Conservation (phyloP, 129 eudicot species). For the Cynara cardunculus region DNA sequence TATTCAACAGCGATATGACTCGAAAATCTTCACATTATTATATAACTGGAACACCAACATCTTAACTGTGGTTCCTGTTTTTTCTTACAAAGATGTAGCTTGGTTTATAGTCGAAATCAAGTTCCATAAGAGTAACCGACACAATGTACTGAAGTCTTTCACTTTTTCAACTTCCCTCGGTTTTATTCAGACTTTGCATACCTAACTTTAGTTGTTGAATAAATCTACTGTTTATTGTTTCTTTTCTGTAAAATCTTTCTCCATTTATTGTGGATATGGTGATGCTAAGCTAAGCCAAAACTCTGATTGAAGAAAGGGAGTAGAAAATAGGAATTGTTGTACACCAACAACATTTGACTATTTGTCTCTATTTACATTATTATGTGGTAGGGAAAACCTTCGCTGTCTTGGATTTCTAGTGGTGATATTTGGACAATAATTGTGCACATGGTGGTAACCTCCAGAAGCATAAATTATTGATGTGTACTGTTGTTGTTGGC, state of each 20-base stretch:
- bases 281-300: constrained; percentile 1
- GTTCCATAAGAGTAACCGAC: constrained; percentile 18
- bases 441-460: constrained; percentile 26
- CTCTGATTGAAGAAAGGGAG: neutral
- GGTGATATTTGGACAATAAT: constrained; percentile 17
- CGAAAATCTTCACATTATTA: neutral
- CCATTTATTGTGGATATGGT: constrained; percentile 6
- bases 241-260: neutral
- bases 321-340: neutral
- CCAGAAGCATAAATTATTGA: constrained; percentile 19
- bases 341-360: constrained; percentile 18
- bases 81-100: neutral
- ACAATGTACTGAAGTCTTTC: constrained; percentile 1
- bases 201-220: neutral
- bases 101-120: neutral
- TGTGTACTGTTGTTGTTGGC: constrained; percentile 13
- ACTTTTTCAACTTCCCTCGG: neutral
- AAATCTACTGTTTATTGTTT: neutral
- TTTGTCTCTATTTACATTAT: constrained; percentile 11
- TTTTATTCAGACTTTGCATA: constrained; percentile 1
- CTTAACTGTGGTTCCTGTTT: neutral
- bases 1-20: neutral
- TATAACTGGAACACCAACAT: neutral
- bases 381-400: constrained; percentile 22
- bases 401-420: constrained; percentile 7